A percentile compares a stretch with the other conserved stretches of the same genome.
These are phyloP conservation scores for Penicillium dipodomyicola DNA, from an alignment of 495 filamentous ascomycete genomes.

Conservation along the genomic window DNA sequence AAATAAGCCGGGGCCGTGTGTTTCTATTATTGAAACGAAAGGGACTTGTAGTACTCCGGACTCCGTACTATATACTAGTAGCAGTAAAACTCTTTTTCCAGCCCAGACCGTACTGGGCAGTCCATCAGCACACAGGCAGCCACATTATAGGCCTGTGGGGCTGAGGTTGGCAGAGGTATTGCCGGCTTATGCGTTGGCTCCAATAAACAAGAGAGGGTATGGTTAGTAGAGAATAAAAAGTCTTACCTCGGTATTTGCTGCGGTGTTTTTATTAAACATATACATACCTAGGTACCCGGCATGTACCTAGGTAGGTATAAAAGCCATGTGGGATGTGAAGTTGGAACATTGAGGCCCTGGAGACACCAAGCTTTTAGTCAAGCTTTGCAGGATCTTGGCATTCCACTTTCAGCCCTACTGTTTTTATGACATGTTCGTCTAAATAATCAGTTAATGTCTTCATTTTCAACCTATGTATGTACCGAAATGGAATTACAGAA, in stretches of 20 bases:
- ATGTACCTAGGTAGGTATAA: neutral
- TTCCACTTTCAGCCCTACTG: conserved; percentile 4
- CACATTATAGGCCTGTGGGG: neutral
- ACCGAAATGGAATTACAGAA: too few relatives aligned
- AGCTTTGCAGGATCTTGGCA: conserved; percentile 10
- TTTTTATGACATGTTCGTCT: neutral
- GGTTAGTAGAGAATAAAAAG: neutral
- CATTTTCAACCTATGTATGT: too few relatives aligned
- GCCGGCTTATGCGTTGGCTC: neutral
- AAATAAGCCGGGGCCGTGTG: neutral
- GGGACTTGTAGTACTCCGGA: too few relatives aligned
- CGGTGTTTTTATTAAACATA: neutral
- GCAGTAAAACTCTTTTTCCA: neutral
- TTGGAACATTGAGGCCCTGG: neutral
- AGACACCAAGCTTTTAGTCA: conserved; percentile 11
- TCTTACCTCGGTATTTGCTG: neutral
- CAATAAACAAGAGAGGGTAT: neutral
- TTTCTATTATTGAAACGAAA: neutral
- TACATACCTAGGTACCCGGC: neutral
- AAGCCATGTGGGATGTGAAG: neutral
- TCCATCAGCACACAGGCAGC: neutral
- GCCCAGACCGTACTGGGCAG: neutral
- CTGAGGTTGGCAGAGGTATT: neutral
- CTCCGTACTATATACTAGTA: neutral
- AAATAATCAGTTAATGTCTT: too few relatives aligned